These are phyloP conservation scores for Rhododendron molle DNA, from an alignment of 148 eudicot genomes.

Conservation along the genomic window DNA sequence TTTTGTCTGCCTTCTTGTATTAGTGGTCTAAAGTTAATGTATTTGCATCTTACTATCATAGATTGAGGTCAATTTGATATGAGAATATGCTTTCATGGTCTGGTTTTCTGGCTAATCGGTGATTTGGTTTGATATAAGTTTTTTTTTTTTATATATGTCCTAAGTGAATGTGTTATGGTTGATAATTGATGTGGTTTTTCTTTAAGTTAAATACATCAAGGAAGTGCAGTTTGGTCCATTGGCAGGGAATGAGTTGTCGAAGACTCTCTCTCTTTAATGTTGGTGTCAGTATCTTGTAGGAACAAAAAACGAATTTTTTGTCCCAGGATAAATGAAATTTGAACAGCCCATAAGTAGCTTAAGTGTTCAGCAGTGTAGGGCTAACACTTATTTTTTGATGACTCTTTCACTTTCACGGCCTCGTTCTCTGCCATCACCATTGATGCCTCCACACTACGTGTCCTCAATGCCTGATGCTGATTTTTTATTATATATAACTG, in stretches of 20 bases:
- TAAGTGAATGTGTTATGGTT: neutral
- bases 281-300: neutral
- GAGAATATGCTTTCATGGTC: neutral
- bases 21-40: neutral
- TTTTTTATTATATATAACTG: neutral
- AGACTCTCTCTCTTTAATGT: neutral
- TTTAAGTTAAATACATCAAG: neutral
- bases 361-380: neutral
- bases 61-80: neutral
- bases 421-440: neutral
- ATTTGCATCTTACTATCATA: neutral
- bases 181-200: neutral
- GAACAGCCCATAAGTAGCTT: neutral
- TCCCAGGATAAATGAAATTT: neutral
- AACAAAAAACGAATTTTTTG: neutral
- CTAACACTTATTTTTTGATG: neutral
- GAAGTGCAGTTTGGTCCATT: neutral
- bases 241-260: neutral
- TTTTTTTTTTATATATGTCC: neutral
- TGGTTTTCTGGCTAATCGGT: neutral
- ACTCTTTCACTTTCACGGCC: neutral
- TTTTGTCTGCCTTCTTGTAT: neutral
- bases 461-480: neutral
- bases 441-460: neutral
- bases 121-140: neutral